Evolutionary conservation across 257 asterid genomes (phyloP), one percentile per base, ranked within the genome.

Genomic region (Hygrophila difformis): DNA sequence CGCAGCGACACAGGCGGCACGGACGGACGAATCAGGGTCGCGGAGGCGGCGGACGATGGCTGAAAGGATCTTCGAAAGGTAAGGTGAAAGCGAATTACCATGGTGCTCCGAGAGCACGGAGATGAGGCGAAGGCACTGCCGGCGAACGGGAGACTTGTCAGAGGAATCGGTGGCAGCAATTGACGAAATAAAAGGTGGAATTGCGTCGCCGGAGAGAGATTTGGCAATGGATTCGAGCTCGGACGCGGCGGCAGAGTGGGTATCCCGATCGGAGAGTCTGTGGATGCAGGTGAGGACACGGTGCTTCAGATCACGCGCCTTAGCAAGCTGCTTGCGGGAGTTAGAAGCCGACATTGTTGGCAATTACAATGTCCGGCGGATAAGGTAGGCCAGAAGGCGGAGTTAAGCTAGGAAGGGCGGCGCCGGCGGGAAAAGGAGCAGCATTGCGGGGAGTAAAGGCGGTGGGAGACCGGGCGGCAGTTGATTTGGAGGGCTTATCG

Each of bases 241-340:
- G 36, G 57, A 44, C 7, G 94, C 93, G 45, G 97, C 97, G 31
- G 78, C 62, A 50, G 82, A 56, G 58, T 84, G 82, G 18, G 97
- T 88, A 51, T 88, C 97, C 39, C 95, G 52, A 70, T 88, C 97
- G 72, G 97, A 74, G 61, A 88, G 95, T 62, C 73, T 78, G 93
- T 84, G 86, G 60, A 88, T 71, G 79, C 89, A 76, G 15, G 84
- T 72, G 55, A 88, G 94, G 21, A 82, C 84, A 20, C 74, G 80
- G 62, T 84, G 94, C 57, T 84, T 81, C 48, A 88, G 59, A 47
- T 81, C 95, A 51, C 95, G 95, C 79, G 2, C 37, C 37, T 10
- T 5, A 43, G 87, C 74, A 64, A 69, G 71, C 63, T 71, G 75
- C 69, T 69, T 69, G 6, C 56, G 47, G 38, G 75, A 57, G 40